Evolutionary conservation across 2,329 filamentous ascomycete genomes (phyloP), one percentile per base, ranked within the genome.

Genomic region (Fusarium sp.): DNA sequence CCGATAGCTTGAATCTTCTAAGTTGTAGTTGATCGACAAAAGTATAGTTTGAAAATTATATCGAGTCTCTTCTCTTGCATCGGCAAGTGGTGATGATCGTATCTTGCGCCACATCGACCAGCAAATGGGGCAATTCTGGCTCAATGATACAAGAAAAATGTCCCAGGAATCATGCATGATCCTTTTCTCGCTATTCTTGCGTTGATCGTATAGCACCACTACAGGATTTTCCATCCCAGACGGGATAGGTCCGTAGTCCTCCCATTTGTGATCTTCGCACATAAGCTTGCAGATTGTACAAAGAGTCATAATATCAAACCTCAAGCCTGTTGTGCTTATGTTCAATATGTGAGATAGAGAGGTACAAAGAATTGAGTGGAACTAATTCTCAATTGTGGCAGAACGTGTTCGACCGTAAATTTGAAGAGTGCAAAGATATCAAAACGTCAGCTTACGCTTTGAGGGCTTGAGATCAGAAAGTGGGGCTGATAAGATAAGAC

Each of bases 111-210:
- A 37, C 34, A 37, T 4, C 9, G 34, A 37, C 16, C 34, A 37
- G 34, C 34, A 37, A 11, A 37, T 37, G 5, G 18, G 34, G 4
- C 34, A 37, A 7, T 11, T 1, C 18, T 37, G 18, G 2, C 34
- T 37, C 2, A 37, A 5, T 1, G 34, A 37, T 11, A 1, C 5
- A 1, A 37, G 34, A 1, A 37, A 37, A 1, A 11, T 4, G 11
- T 37, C 9, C 34, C 34, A n/a, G 0, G 34, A 37, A 4, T 11
- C 9, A 37, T 37, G 18, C 34, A 37, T n/a, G 10, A n/a, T n/a
- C n/a, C n/a, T n/a, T n/a, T n/a, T n/a, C n/a, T n/a, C n/a, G n/a
- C n/a, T n/a, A n/a, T n/a, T n/a, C n/a, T n/a, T n/a, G n/a, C n/a
- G n/a, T n/a, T n/a, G n/a, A n/a, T n/a, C n/a, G n/a, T n/a, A n/a